Percentiles rank a stretch among this genome's conserved stretches.
phyloP scores from a whole-genome alignment of 805 yeast genomes.

The Yamadazyma nakazawae region DNA sequence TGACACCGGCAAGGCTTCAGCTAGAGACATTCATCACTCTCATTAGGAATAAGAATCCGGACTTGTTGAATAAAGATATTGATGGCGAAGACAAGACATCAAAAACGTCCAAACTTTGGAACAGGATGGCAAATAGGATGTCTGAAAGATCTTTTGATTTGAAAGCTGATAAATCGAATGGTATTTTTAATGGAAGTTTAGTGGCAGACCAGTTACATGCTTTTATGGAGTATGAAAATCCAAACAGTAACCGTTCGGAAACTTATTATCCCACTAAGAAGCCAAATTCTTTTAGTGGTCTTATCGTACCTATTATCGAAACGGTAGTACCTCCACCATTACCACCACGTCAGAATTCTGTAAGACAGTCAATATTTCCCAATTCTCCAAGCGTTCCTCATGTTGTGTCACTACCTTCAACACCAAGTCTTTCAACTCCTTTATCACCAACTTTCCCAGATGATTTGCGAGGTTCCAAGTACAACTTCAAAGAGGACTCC shows the following conservation, averaged over 20 bases:
- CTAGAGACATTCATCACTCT: conserved; percentile 33
- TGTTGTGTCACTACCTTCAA: conserved; percentile 11
- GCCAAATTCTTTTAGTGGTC: conserved; percentile 9
- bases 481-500: not conserved
- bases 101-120: conserved; percentile 25
- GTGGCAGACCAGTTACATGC: conserved; percentile 32
- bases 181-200: conserved; percentile 29
- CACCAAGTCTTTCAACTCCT: conserved; percentile 9
- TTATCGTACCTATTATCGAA: not conserved
- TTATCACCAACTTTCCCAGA: conserved; percentile 4
- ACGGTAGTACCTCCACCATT: conserved; percentile 24
- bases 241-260: conserved; percentile 21
- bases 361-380: conserved; percentile 8
- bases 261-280: conserved; percentile 27
- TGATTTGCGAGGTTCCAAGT: not conserved
- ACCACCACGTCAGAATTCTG: conserved; percentile 30
- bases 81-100: conserved; percentile 29
- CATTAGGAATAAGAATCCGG: conserved; percentile 33
- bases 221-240: conserved; percentile 25
- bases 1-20: conserved; percentile 35
- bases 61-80: conserved; percentile 34
- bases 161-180: conserved; percentile 27
- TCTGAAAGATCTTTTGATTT: conserved; percentile 22
- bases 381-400: conserved; percentile 9
- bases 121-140: conserved; percentile 20